Base-by-base conservation (phyloP, 129 eudicot species). In the Sambucus nigra region DNA sequence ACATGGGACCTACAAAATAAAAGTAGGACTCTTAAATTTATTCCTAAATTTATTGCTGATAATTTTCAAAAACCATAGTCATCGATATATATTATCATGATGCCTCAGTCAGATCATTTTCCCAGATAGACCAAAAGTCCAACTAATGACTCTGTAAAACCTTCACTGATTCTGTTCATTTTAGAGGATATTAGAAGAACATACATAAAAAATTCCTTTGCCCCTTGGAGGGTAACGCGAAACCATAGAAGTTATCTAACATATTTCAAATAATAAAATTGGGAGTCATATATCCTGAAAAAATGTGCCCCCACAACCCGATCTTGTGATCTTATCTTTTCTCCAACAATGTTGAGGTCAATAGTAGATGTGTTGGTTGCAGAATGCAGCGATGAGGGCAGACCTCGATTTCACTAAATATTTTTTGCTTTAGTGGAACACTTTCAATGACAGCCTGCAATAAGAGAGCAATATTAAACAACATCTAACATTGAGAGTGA, bases 311-410 rank as follows among this genome's bases (percentile, higher is more conserved):
- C 98, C 13, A 91, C 60, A 53, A 91, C 73, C 56, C 95, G 85
- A 47, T 85, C 94, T 66, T 91, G 88, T 71, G 95, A 85, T 46
- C 27, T 68, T 12, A 76, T 74, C 67, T 79, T 81, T 66, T 81
- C 78, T 65, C 98, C 98, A 65, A 91, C 59, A 61, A 82, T 29
- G 60, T 85, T 77, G 74, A 85, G 89, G 70, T 85, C 94, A 57
- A 91, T 86, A 16, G 95, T 81, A 8, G 98, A 91, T 25, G 95
- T 91, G 66, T 91, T 91, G 65, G 95, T 71, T 69, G 99, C 99
- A 91, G 79, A 67, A 91, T 82, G 76, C 99, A 91, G 72, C 82
- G 94, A 26, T 88, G 82, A 40, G 99, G 87, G 47, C 94, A 85
- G 23, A 47, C 76, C 31, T 91, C 99, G 6, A 91, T 69, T 50